Percentiles rank a stretch among this genome's conserved stretches.
phyloP scores from a whole-genome alignment of 352 stramenopile genomes.

The Pythium dissotocum region DNA sequence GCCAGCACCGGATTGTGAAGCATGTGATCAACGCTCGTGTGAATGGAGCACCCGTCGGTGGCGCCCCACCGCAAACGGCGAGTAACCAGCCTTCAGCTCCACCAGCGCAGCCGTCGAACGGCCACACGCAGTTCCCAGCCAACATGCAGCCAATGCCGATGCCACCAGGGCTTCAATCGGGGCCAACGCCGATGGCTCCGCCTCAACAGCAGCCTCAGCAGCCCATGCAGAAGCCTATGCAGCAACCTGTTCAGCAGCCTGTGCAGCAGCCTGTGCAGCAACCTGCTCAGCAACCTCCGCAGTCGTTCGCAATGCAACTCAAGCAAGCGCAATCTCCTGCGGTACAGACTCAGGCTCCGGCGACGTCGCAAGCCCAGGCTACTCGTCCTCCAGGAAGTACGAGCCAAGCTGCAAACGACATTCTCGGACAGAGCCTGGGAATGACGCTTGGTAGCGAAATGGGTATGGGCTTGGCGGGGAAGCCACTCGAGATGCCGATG shows the following conservation, averaged over 20 bases:
- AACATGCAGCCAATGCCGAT: slow-evolving; percentile 31
- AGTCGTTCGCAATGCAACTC: slow-evolving; percentile 28
- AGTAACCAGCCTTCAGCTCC: neutral
- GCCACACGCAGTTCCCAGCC: slow-evolving; percentile 13
- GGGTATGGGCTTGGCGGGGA: slow-evolving; percentile 10
- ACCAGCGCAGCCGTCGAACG: slow-evolving; percentile 5
- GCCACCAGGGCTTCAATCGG: slow-evolving; percentile 22
- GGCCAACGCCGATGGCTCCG: neutral
- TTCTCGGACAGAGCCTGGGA: slow-evolving; percentile 25
- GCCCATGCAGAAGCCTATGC: neutral
- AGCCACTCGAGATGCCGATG: slow-evolving; percentile 31
- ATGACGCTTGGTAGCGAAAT: slow-evolving; percentile 10
- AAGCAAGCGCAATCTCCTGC: slow-evolving; percentile 20
- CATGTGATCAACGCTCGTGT: slow-evolving; percentile 65
- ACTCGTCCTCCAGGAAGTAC: slow-evolving; percentile 4
- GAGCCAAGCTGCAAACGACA: slow-evolving; percentile 25
- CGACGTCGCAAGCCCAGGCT: slow-evolving; percentile 3
- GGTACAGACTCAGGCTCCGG: slow-evolving; percentile 12
- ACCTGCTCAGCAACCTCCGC: neutral
- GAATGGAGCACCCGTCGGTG: slow-evolving; percentile 13
- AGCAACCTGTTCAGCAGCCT: neutral
- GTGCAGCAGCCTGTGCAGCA: neutral
- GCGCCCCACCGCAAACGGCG: neutral
- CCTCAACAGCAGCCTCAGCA: slow-evolving; percentile 12
- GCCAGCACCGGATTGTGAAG: slow-evolving; percentile 80